phyloP scores from a whole-genome alignment of 129 eudicot species.

The Ambrosia trifida region DNA sequence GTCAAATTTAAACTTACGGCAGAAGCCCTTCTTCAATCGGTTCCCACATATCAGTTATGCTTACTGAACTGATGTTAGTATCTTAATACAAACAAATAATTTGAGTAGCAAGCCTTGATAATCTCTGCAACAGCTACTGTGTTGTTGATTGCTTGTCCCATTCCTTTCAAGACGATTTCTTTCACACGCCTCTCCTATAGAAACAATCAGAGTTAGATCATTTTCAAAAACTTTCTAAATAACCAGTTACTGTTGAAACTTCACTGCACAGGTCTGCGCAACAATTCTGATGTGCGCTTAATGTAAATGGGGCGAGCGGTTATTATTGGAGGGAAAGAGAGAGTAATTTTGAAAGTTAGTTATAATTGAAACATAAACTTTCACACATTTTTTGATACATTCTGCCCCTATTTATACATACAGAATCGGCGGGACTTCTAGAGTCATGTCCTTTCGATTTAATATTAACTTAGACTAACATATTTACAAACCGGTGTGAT shows the following conservation, averaged over 20 bases:
- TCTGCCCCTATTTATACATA: no score
- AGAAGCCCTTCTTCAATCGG: slow-evolving; percentile 96
- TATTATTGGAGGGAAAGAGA: no score
- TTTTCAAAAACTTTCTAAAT: not conserved
- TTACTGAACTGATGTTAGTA: slow-evolving; percentile 75
- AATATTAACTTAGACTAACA: no score
- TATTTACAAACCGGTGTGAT: no score
- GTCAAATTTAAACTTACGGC: slow-evolving; percentile 77
- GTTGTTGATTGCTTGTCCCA: slow-evolving; percentile 97
- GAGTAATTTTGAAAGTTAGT: no score
- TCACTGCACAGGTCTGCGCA: no score
- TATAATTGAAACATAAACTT: no score
- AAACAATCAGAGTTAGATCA: slow-evolving; percentile 13
- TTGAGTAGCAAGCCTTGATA: slow-evolving; percentile 20
- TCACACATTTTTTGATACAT: no score
- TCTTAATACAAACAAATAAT: slow-evolving; percentile 51
- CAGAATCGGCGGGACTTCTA: no score
- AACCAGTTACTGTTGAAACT: not conserved
- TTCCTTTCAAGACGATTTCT: slow-evolving; percentile 89
- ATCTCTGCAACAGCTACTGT: slow-evolving; percentile 85
- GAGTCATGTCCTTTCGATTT: no score
- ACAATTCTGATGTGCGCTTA: no score
- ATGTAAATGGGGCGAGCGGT: no score
- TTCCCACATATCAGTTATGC: slow-evolving; percentile 89
- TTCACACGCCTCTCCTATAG: slow-evolving; percentile 65